These are phyloP conservation scores for Tolypocladium nubicola DNA, from an alignment of 2,329 filamentous ascomycete genomes.

Conservation along the genomic window DNA sequence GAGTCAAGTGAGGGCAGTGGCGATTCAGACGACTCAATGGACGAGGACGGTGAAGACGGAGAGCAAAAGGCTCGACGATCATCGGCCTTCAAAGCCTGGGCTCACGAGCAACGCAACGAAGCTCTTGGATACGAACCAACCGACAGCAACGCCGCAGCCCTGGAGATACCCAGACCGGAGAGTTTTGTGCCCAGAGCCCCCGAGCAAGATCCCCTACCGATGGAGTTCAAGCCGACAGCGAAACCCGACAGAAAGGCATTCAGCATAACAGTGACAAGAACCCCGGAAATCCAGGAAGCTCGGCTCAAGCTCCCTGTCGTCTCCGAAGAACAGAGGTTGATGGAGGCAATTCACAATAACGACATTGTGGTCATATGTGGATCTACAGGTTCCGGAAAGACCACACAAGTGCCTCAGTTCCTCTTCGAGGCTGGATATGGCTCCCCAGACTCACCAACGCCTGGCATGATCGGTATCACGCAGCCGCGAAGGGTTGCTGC, in stretches of 20 bases:
- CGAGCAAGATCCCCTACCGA: conserved; percentile 61
- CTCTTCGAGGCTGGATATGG: conserved; percentile 91
- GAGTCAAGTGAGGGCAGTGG: conserved; percentile 21
- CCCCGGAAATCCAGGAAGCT: conserved; percentile 64
- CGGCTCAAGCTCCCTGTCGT: conserved; percentile 80
- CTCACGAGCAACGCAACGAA: conserved; percentile 74
- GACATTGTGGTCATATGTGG: conserved; percentile 86
- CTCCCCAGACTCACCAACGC: conserved; percentile 62
- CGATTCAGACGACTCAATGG: conserved; percentile 16
- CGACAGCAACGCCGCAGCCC: conserved; percentile 27
- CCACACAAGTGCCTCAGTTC: conserved; percentile 94
- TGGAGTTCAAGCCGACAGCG: conserved; percentile 51
- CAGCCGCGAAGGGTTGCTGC: conserved; percentile 92
- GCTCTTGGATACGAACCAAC: conserved; percentile 56
- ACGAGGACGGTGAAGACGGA: conserved; percentile 17
- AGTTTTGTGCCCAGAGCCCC: conserved; percentile 57
- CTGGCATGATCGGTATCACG: conserved; percentile 89
- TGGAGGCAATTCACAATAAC: conserved; percentile 94
- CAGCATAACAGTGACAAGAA: conserved; percentile 60
- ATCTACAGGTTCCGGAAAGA: conserved; percentile 93
- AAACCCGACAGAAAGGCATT: conserved; percentile 61
- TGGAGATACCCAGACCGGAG: conserved; percentile 43
- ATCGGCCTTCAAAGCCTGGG: conserved; percentile 89
- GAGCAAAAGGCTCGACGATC: conserved; percentile 21
- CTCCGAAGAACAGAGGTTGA: conserved; percentile 90